These are phyloP conservation scores for Glycine tomentella DNA, from an alignment of 306 rosid species.

Conservation along the genomic window DNA sequence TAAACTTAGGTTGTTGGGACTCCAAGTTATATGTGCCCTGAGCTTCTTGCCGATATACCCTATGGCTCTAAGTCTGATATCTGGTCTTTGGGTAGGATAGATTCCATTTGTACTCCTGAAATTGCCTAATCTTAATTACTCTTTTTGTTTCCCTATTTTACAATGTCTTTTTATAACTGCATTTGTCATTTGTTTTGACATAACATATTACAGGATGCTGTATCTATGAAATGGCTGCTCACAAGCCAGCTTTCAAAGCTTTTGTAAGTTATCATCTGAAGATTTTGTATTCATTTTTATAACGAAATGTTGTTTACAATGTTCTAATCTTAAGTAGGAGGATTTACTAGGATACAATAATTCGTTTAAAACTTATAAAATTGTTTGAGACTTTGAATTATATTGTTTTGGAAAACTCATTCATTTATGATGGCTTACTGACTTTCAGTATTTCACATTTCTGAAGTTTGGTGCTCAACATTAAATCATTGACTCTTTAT, in stretches of 20 bases:
- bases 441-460: slow-evolving; percentile 27
- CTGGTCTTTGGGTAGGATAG: slow-evolving; percentile 89
- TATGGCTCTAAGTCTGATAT: slow-evolving; percentile 98
- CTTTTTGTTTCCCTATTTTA: not conserved
- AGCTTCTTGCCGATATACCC: slow-evolving; percentile 99
- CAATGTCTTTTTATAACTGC: slow-evolving; percentile 18
- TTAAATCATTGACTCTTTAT: not conserved
- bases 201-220: slow-evolving; percentile 77
- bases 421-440: not conserved
- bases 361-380: slow-evolving; percentile 12
- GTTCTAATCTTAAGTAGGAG: not conserved
- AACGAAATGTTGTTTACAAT: not conserved
- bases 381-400: slow-evolving; percentile 8
- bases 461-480: slow-evolving; percentile 17
- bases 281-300: slow-evolving; percentile 22
- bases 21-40: slow-evolving; percentile 98
- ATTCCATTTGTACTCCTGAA: slow-evolving; percentile 30
- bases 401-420: slow-evolving; percentile 27
- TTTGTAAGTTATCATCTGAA: slow-evolving; percentile 68
- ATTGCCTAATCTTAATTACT: slow-evolving; percentile 9
- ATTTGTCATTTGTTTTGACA: slow-evolving; percentile 31
- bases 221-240: slow-evolving; percentile 91
- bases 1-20: slow-evolving; percentile 90
- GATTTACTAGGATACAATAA: not conserved
- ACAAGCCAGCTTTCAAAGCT: slow-evolving; percentile 93